Base-by-base conservation (phyloP, 148 eudicot genomes). In the Gaultheria prostrata region DNA sequence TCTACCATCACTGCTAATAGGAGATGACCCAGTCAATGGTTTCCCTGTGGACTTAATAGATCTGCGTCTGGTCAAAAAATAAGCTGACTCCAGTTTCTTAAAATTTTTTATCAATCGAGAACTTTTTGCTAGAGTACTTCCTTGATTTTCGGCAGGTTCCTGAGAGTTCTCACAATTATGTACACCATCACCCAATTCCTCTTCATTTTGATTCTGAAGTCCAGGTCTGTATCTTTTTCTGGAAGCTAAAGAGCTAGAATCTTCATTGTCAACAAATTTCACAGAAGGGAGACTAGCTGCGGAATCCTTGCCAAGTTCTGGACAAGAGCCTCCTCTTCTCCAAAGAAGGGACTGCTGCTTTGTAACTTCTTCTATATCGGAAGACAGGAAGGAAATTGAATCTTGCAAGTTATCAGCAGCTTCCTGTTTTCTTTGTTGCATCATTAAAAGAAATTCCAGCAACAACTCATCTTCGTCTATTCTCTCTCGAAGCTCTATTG, bases 381-480 rank as follows among this genome's bases (percentile, higher is more conserved):
- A 93, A 84, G 97, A 87, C 81, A 97, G 18, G 87, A 91, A 85
- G 28, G 98, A 95, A 82, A 97, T 84, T 6, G 90, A 92, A 73
- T 91, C 92, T 28, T 84, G 88, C 90, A 97, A 92, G 84, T 89
- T 87, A 83, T 87, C 88, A 78, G 92, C 90, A 76, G 92, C 90
- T 76, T 93, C 99, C 82, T 91, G 97, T 84, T 95, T 97, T 81
- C 87, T 87, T 80, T 92, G 93, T 81, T 89, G 92, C 81, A 91
- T 86, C 48, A 91, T 84, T 43, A 89, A 79, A 69, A 97, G 93
- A 79, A 95, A 95, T 78, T 95, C 97, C 51, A 95, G 89, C 86
- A 97, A 89, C 82, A 97, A 82, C 78, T 97, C 98, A 61, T 93
- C 92, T 82, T 92, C 99, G 78, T 95, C 99, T 86, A 97, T 91